Evolutionary conservation across 768 basidiomycete species (phyloP).

Genomic region (Amanita phalloides): DNA sequence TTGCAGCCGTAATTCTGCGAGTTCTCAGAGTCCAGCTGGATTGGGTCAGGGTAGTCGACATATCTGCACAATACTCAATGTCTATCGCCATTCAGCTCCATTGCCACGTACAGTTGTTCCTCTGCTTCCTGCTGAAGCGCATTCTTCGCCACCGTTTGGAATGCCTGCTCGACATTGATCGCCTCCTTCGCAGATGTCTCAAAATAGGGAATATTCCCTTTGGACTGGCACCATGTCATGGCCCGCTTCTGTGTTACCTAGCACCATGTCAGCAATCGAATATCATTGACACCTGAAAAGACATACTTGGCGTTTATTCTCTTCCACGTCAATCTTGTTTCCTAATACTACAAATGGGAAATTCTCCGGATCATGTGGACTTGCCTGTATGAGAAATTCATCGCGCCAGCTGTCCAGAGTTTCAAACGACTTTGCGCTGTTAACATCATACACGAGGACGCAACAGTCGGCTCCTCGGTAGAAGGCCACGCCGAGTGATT

Average conservation of each 20-base stretch:
- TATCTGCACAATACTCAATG: conserved; percentile 41
- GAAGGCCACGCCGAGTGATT: conserved; percentile 97
- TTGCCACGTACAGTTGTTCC: conserved; percentile 69
- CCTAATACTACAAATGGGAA: conserved; percentile 99
- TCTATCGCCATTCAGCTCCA: conserved; percentile 4
- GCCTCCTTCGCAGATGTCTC: conserved; percentile 99
- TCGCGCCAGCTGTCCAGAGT: conserved; percentile 99
- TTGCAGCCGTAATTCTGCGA: conserved; percentile 89
- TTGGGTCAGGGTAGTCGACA: conserved; percentile 98
- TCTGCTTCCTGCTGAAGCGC: conserved; percentile 96
- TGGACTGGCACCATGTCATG: conserved; percentile 99
- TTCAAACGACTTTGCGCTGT: conserved; percentile 97
- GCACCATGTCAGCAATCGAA: background rate
- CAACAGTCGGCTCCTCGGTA: conserved; percentile 99
- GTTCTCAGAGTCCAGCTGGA: conserved; percentile 90
- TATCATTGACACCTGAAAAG: background rate
- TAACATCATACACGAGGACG: conserved; percentile 98
- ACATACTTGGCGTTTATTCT: conserved; percentile 90
- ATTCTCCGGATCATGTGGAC: conserved; percentile 98
- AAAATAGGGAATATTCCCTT: conserved; percentile 99
- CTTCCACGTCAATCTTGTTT: conserved; percentile 99
- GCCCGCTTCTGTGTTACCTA: conserved; percentile 99
- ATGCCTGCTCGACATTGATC: conserved; percentile 99
- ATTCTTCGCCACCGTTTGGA: conserved; percentile 99
- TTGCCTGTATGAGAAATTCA: conserved; percentile 98